Evolutionary conservation across 1,284 basidiomycete genomes (phyloP).

Genomic region (Lentinula novae-zelandiae): DNA sequence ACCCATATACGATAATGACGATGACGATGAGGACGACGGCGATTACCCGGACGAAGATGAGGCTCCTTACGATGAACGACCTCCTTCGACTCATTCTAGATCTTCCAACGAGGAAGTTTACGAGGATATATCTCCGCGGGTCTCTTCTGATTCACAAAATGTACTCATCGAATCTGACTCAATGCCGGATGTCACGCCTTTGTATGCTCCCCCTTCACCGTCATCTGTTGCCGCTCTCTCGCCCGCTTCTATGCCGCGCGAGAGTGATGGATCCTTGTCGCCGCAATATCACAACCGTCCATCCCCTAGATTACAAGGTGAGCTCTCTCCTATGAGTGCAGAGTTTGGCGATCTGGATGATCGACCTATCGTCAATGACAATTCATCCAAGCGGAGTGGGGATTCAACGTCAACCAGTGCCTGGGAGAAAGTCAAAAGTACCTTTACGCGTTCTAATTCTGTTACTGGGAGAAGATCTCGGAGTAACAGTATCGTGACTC

Average conservation of each 20-base stretch:
- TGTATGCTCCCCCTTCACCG: constrained; percentile 46
- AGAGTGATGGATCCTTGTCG: constrained; percentile 47
- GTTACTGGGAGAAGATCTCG: constrained; percentile 68
- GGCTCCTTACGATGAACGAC: constrained; percentile 39
- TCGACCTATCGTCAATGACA: constrained; percentile 36
- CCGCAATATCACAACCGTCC: constrained; percentile 55
- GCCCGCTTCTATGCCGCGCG: constrained; percentile 34
- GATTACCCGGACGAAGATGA: constrained; percentile 32
- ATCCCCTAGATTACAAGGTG: constrained; percentile 48
- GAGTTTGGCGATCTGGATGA: constrained; percentile 62
- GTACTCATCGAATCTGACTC: constrained; percentile 60
- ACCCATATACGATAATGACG: constrained; percentile 58
- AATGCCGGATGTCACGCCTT: constrained; percentile 41
- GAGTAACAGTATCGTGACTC: constrained; percentile 66
- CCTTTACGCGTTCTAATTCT: constrained; percentile 59
- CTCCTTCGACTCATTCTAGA: constrained; percentile 31
- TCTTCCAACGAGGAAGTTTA: constrained; percentile 36
- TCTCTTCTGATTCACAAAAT: constrained; percentile 52
- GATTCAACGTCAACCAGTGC: constrained; percentile 49
- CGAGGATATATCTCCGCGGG: constrained; percentile 45
- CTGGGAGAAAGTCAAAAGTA: constrained; percentile 67
- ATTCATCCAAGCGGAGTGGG: constrained; percentile 51
- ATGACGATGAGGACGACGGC: constrained; percentile 49
- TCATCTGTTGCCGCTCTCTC: constrained; percentile 44
- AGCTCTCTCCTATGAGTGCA: constrained; percentile 48